Evolutionary conservation across 306 rosid genomes (phyloP).

Genomic region (Lathyrus sativus): DNA sequence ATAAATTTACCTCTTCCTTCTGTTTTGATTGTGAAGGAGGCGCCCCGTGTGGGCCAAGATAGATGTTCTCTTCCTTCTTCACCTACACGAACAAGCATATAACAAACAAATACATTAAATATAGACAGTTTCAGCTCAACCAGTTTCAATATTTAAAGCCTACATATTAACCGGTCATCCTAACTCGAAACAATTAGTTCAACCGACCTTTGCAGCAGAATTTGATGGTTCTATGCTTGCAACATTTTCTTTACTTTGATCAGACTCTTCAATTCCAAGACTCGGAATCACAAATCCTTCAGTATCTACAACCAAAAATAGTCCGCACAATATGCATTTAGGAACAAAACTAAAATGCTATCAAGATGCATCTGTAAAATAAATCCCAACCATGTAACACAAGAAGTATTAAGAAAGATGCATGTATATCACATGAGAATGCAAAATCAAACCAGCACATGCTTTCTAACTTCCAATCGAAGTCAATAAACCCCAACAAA

Average conservation of each 20-base stretch:
- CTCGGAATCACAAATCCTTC: constrained; percentile 98
- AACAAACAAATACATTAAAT: constrained; percentile 25
- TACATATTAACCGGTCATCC: neutral
- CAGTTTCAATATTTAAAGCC: constrained; percentile 16
- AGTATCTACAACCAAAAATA: constrained; percentile 58
- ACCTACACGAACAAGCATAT: constrained; percentile 47
- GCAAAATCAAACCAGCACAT: constrained; percentile 9
- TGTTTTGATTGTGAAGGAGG: constrained; percentile 85
- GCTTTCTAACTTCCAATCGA: neutral
- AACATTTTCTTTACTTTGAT: constrained; percentile 48
- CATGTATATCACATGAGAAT: constrained; percentile 7
- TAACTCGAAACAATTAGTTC: constrained; percentile 2
- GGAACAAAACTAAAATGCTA: constrained; percentile 7
- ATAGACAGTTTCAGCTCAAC: constrained; percentile 2
- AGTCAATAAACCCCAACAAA: neutral
- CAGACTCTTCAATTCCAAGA: constrained; percentile 68
- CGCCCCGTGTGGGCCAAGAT: constrained; percentile 92
- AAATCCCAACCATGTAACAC: neutral
- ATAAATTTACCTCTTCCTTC: constrained; percentile 53
- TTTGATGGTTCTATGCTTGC: constrained; percentile 57
- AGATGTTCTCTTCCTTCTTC: constrained; percentile 72
- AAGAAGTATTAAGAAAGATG: neutral
- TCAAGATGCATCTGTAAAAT: constrained; percentile 3
- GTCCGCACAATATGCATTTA: constrained; percentile 10
- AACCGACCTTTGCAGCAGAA: constrained; percentile 67